These are phyloP conservation scores for Trifolium repens DNA, from an alignment of 306 rosid species.

Conservation along the genomic window DNA sequence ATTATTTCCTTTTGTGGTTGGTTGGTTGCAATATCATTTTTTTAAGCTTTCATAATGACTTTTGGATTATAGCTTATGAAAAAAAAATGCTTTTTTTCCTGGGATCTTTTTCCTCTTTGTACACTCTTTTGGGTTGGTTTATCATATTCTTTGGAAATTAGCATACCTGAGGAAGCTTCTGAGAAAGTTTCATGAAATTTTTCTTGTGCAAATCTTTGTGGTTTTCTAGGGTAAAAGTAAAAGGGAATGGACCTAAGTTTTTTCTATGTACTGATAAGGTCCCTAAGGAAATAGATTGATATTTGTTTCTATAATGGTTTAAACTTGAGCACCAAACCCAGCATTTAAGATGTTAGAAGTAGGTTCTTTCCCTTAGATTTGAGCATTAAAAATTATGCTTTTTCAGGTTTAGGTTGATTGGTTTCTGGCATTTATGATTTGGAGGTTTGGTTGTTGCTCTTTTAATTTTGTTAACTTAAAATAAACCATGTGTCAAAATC, in stretches of 20 bases:
- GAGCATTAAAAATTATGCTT: conserved; percentile 38
- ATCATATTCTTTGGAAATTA: conserved; percentile 44
- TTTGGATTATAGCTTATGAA: conserved; percentile 40
- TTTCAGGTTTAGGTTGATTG: conserved; percentile 39
- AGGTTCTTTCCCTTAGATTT: conserved; percentile 22
- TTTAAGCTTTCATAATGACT: conserved; percentile 31
- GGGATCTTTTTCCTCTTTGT: conserved; percentile 10
- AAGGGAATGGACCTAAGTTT: conserved; percentile 43
- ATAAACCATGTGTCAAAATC: conserved; percentile 25
- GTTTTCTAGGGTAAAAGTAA: conserved; percentile 31
- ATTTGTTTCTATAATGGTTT: conserved; percentile 36
- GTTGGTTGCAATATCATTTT: conserved; percentile 7
- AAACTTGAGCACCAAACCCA: conserved; percentile 13
- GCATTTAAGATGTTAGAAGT: conserved; percentile 17
- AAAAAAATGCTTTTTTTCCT: conserved; percentile 23
- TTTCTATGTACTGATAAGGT: conserved; percentile 12
- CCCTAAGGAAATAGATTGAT: conserved; percentile 34
- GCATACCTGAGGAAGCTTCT: conserved; percentile 32
- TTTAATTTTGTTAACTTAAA: conserved; percentile 33
- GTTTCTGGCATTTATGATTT: conserved; percentile 45
- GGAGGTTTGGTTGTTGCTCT: conserved; percentile 49
- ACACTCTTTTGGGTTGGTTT: conserved; percentile 19
- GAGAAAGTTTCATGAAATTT: conserved; percentile 13
- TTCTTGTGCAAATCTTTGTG: conserved; percentile 17
- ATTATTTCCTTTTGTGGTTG: conserved; percentile 46